Conservation (phyloP, 768 basidiomycete species). For the Rhodotorula kratochvilovae region DNA sequence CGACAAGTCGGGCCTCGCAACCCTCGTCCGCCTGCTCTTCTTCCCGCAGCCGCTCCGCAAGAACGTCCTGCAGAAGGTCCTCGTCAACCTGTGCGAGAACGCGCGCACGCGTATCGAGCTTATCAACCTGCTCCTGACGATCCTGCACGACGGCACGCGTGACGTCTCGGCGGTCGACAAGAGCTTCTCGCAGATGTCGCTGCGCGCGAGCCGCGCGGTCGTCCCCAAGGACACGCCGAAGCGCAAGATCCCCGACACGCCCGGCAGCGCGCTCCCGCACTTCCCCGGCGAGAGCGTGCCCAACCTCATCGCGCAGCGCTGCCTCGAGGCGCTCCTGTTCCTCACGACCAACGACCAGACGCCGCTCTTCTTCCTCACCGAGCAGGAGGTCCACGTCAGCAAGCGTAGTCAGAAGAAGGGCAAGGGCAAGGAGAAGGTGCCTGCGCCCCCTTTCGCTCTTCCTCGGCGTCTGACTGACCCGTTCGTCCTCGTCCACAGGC, state of each 20-base stretch:
- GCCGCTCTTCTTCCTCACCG: constrained; percentile 88
- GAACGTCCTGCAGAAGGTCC: constrained; percentile 75
- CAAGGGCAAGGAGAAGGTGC: constrained; percentile 77
- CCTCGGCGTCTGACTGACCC: too few relatives aligned
- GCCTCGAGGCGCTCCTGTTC: constrained; percentile 80
- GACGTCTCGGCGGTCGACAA: constrained; percentile 84
- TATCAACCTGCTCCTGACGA: constrained; percentile 87
- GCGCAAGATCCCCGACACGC: constrained; percentile 50
- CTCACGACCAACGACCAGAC: constrained; percentile 77
- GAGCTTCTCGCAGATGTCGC: constrained; percentile 85
- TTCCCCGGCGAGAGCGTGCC: constrained; percentile 71
- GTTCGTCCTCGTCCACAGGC: constrained; percentile 10
- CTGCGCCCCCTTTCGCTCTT: neutral
- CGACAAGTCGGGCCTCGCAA: constrained; percentile 81
- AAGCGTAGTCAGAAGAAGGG: constrained; percentile 61
- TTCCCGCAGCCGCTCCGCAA: constrained; percentile 89
- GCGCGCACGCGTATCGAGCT: constrained; percentile 82
- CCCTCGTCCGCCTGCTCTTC: constrained; percentile 86
- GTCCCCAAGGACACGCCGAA: constrained; percentile 46
- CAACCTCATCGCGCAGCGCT: constrained; percentile 87
- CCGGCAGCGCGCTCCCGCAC: constrained; percentile 53
- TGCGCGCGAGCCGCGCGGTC: constrained; percentile 52
- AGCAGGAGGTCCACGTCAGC: constrained; percentile 76
- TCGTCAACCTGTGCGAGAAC: constrained; percentile 95
- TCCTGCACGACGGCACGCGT: constrained; percentile 89